Evolutionary conservation across 2,329 filamentous ascomycete genomes (phyloP), one percentile per base, ranked within the genome.

Genomic region (Aspergillus spinulosporus): DNA sequence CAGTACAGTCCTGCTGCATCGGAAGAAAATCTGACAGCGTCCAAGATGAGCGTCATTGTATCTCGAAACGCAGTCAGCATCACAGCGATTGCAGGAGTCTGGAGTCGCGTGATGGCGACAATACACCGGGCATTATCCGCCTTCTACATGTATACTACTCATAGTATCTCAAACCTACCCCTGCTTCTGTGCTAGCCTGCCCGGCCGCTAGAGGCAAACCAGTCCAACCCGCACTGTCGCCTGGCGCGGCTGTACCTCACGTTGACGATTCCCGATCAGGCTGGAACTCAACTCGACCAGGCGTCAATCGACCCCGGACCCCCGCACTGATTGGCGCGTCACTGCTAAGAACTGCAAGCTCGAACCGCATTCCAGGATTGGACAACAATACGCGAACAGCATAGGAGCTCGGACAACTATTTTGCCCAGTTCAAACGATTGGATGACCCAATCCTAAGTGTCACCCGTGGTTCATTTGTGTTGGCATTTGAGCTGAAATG

Each of bases 271-370:
- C 58, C 67, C 31, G 65, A 65, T 11, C 56, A 64, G 4, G 58
- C 21, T 68, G 28, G 62, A 68, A 50, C 67, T 8, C 59, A 66
- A 44, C 61, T 60, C 42, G 65, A 62, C 34, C 56, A 62, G 29
- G 62, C 34, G n/a, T 9, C 34, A 9, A 37, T 1, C 66, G 60
- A 21, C 21, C 31, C 46, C 65, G 47, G 58, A 54, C 63, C 3
- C 59, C 64, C 40, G 68, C 68, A 21, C 21, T 32, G 56, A 59
- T 14, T 68, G 65, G 66, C 66, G 63, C 5, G 54, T 68, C 8
- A 66, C 66, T 66, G 8, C 66, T 66, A 1, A 64, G 66, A 3
- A 65, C 66, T 43, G 65, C 64, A 15, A 68, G 66, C 11, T 53
- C 44, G 66, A 65, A 8, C 67, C 32, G 52, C 53, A 7, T 65